Evolutionary conservation across 306 rosid genomes (phyloP).

Genomic region (Lathyrus oleraceus): DNA sequence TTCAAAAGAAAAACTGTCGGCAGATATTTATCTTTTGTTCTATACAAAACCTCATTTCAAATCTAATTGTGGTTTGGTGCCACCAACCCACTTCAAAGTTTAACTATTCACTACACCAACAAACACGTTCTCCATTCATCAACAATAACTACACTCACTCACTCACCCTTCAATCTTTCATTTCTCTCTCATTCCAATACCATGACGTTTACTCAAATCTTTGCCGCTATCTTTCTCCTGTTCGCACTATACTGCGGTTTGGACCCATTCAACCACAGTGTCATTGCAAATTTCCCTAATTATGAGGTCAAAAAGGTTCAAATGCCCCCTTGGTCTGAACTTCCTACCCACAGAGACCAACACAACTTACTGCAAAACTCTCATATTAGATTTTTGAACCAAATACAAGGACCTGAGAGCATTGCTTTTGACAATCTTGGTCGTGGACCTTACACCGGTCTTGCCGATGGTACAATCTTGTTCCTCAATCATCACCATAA

Average conservation of each 20-base stretch:
- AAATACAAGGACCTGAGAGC: constrained; percentile 92
- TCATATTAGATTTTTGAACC: constrained; percentile 68
- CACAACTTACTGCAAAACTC: constrained; percentile 74
- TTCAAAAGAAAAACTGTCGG: too few relatives aligned
- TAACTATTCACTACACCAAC: too few relatives aligned
- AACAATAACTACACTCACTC: too few relatives aligned
- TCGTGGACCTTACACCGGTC: constrained; percentile 91
- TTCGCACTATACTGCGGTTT: constrained; percentile 73
- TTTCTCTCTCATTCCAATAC: not conserved
- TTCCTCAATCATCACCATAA: constrained; percentile 67
- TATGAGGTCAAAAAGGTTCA: constrained; percentile 48
- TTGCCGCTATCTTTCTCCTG: constrained; percentile 44
- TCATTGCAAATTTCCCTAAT: constrained; percentile 62
- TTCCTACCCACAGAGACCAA: constrained; percentile 58
- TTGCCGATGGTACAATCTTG: constrained; percentile 81
- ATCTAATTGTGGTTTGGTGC: too few relatives aligned
- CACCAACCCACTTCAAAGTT: too few relatives aligned
- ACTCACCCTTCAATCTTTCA: not conserved
- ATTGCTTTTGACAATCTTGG: constrained; percentile 79
- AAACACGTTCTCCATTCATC: too few relatives aligned
- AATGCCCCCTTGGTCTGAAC: constrained; percentile 58
- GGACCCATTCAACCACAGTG: constrained; percentile 76
- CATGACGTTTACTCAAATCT: constrained; percentile 39
- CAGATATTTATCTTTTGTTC: too few relatives aligned
- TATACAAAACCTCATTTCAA: too few relatives aligned